Evolutionary conservation across 1,284 basidiomycete genomes (phyloP).

Genomic region (Apiotrichum domesticum): DNA sequence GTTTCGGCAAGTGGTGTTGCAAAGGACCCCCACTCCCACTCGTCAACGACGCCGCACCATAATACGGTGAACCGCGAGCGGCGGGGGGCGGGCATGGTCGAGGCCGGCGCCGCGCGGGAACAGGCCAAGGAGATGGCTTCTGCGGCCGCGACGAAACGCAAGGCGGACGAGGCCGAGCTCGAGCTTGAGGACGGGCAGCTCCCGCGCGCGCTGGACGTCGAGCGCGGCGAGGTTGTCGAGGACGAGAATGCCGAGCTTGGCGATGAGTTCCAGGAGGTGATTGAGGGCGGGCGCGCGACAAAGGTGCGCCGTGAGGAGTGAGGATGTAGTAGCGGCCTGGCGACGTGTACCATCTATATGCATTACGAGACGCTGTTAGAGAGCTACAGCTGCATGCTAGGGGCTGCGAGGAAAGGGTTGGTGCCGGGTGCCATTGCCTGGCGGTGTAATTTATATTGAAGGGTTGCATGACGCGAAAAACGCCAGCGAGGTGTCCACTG

Average conservation of each 20-base stretch:
- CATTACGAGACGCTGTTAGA: too few species aligned
- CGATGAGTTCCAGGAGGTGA: conserved; percentile 17
- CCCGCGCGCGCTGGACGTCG: conserved; percentile 9
- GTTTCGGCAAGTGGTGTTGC: background rate
- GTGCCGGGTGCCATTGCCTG: too few species aligned
- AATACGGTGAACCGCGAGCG: conserved; percentile 9
- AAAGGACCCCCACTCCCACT: background rate
- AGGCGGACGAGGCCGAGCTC: conserved; percentile 3
- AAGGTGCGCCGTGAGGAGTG: conserved; percentile 18
- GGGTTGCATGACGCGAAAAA: too few species aligned
- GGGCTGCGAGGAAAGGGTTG: too few species aligned
- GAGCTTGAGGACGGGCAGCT: conserved; percentile 13
- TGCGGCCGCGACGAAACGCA: conserved; percentile 10
- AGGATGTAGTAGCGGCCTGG: too few species aligned
- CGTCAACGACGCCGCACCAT: too few species aligned
- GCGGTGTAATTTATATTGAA: too few species aligned
- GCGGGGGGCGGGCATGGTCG: conserved; percentile 7
- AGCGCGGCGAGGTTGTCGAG: conserved; percentile 17
- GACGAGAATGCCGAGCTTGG: conserved; percentile 15
- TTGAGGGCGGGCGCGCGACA: conserved; percentile 14
- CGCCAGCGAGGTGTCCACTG: too few species aligned
- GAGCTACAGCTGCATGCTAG: too few species aligned
- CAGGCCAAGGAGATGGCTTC: background rate
- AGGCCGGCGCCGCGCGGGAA: conserved; percentile 4
- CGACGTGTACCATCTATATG: too few species aligned